phyloP scores from a whole-genome alignment of 1,284 basidiomycete genomes.

The Apiotrichum sp. region DNA sequence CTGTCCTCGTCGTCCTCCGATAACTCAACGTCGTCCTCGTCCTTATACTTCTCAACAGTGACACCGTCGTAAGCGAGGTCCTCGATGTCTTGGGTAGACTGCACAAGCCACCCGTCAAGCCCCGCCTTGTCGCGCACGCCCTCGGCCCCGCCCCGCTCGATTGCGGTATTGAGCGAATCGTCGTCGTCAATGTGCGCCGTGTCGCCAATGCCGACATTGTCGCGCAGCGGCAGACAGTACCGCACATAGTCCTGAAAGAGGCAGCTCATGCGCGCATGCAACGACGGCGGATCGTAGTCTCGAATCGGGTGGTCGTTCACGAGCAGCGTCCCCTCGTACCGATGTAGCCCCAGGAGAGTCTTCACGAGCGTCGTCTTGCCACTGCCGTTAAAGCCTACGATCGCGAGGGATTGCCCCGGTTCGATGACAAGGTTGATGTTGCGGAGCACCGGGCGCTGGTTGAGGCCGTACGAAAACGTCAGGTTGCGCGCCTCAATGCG shows the following conservation, averaged over 20 bases:
- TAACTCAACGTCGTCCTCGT: too few species aligned
- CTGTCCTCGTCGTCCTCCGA: background rate
- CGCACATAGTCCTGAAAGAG: conserved; percentile 76
- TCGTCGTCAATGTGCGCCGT: background rate
- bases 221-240: conserved; percentile 64
- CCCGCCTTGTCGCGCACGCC: background rate
- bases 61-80: too few species aligned
- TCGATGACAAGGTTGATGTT: conserved; percentile 60
- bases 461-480: conserved; percentile 69
- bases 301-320: conserved; percentile 64
- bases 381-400: conserved; percentile 8
- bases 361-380: conserved; percentile 50
- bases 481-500: conserved; percentile 64
- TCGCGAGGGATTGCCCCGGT: conserved; percentile 68
- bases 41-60: too few species aligned
- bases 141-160: conserved; percentile 29
- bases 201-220: conserved; percentile 67
- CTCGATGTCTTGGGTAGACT: too few species aligned
- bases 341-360: conserved; percentile 62
- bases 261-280: conserved; percentile 62
- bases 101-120: background rate
- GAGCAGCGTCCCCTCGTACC: conserved; percentile 37
- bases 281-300: conserved; percentile 57
- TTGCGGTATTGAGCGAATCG: conserved; percentile 31
- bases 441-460: conserved; percentile 57